These are phyloP conservation scores for Aspergillus sclerotialis DNA, from an alignment of 2,329 filamentous ascomycete species.

Conservation along the genomic window DNA sequence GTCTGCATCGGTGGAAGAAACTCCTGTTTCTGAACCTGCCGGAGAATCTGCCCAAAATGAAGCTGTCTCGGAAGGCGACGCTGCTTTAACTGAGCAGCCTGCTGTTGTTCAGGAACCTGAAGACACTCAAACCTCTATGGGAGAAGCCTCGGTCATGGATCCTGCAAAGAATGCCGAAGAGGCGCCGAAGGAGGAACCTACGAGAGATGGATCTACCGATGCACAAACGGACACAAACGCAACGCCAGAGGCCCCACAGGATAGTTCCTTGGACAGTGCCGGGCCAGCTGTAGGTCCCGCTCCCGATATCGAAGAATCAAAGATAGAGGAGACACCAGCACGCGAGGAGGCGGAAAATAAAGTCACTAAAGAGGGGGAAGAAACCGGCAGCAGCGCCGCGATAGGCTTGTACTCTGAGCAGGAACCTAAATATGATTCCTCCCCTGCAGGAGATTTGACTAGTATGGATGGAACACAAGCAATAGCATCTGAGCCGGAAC, in stretches of 20 bases:
- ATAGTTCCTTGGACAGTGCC: no score
- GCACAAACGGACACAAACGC: neutral
- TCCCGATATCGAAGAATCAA: neutral
- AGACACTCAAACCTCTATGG: neutral
- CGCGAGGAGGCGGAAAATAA: neutral
- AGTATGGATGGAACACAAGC: neutral
- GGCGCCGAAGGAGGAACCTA: neutral
- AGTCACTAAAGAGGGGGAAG: no score
- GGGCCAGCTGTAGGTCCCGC: neutral
- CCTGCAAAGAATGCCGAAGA: neutral
- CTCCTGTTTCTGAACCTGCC: slow-evolving; percentile 1
- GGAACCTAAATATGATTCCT: neutral
- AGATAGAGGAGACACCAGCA: neutral
- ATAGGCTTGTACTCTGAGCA: no score
- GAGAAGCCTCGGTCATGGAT: neutral
- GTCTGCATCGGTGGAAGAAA: slow-evolving; percentile 4
- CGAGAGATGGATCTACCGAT: neutral
- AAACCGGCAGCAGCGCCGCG: no score
- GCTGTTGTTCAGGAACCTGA: slow-evolving; percentile 1
- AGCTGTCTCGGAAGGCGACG: neutral
- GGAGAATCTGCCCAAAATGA: slow-evolving; percentile 1
- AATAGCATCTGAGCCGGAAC: neutral
- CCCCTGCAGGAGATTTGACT: neutral
- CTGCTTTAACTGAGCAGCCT: neutral
- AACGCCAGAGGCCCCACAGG: no score